Percentiles rank a stretch among this genome's conserved stretches.
These are phyloP conservation scores for Ophiostoma perfectum DNA, from an alignment of 2,329 filamentous ascomycete genomes.

Conservation along the genomic window DNA sequence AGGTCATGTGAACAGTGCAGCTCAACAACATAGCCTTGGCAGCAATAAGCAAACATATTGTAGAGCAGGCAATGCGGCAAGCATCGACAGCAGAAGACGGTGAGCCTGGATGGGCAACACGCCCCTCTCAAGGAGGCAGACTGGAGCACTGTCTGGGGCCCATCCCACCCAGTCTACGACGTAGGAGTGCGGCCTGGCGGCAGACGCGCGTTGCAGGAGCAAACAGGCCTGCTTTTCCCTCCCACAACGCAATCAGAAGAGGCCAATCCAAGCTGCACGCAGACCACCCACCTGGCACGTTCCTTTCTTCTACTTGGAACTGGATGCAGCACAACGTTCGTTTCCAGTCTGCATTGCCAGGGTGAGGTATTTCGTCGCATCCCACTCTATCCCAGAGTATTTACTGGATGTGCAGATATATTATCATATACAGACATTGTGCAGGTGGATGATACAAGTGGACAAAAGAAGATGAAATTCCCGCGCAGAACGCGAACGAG, in stretches of 20 bases:
- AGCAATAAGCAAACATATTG: neutral
- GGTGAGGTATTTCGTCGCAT: neutral
- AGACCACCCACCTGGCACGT: neutral
- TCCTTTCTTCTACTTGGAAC: slow-evolving; percentile 9
- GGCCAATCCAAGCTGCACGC: neutral
- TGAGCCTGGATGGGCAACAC: neutral
- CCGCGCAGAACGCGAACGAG: neutral
- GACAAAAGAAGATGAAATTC: slow-evolving; percentile 3
- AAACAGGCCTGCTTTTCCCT: neutral
- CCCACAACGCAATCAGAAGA: neutral
- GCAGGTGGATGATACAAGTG: neutral
- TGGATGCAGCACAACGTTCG: neutral
- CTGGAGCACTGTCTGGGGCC: too few relatives aligned
- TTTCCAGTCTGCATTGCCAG: too few relatives aligned
- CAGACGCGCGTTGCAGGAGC: neutral
- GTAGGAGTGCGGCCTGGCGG: neutral
- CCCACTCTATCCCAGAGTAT: too few relatives aligned
- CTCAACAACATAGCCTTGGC: neutral
- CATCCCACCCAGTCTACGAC: too few relatives aligned
- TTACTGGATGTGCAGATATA: too few relatives aligned
- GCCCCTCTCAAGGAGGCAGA: too few relatives aligned
- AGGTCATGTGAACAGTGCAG: neutral
- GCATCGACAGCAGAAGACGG: neutral
- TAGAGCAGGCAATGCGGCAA: neutral
- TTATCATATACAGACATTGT: too few relatives aligned